Conservation (phyloP, 306 rosid genomes). For the Lathyrus sativus region DNA sequence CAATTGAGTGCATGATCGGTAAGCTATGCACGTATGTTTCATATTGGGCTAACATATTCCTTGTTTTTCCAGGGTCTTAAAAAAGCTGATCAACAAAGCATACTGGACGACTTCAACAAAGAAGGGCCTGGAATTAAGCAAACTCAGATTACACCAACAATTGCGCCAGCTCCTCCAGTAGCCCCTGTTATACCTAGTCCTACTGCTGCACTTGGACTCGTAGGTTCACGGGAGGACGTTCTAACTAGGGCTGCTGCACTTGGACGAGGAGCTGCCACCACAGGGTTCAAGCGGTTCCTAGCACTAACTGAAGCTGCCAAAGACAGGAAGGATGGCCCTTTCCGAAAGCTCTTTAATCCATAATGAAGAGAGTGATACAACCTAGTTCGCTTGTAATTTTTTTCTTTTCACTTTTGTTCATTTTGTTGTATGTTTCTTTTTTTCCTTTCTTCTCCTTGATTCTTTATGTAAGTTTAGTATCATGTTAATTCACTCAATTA, state of each 20-base stretch:
- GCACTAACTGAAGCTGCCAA: conserved; percentile 98
- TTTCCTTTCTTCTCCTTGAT: conserved; percentile 32
- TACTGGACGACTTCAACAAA: conserved; percentile 92
- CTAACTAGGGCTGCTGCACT: conserved; percentile 95
- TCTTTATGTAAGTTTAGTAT: conserved; percentile 40
- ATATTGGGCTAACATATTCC: conserved; percentile 25
- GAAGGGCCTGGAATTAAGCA: conserved; percentile 83
- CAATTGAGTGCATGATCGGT: conserved; percentile 29
- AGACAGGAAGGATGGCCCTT: conserved; percentile 95
- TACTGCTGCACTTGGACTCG: conserved; percentile 52
- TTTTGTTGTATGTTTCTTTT: conserved; percentile 26
- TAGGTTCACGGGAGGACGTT: conserved; percentile 81
- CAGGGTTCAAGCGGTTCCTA: conserved; percentile 96
- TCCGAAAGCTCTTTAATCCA: conserved; percentile 88
- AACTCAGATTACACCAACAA: conserved; percentile 59
- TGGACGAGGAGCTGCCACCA: conserved; percentile 98
- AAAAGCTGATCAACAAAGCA: conserved; percentile 85
- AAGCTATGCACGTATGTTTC: conserved; percentile 21
- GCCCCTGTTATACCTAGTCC: conserved; percentile 58
- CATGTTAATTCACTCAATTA: conserved; percentile 33
- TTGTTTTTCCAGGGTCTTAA: conserved; percentile 78
- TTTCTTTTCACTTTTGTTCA: not conserved
- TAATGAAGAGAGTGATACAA: conserved; percentile 37
- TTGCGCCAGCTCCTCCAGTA: conserved; percentile 50
- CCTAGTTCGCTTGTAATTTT: not conserved